Base-by-base conservation (phyloP, 2,329 filamentous ascomycete species). In the Myriosclerotinia duriaeana region DNA sequence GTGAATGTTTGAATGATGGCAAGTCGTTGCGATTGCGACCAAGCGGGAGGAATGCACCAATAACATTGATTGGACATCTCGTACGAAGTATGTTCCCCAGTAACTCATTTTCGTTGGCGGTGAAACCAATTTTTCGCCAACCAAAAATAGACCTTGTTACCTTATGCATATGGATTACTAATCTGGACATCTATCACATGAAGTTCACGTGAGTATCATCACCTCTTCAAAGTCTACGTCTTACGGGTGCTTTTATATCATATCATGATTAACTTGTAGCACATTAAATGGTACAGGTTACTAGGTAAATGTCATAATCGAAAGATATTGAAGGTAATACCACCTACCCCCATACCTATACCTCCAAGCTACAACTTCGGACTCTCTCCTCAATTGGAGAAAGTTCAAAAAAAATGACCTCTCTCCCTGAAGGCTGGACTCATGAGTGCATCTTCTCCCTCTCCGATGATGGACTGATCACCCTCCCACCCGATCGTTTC, bases 81-180 rank as follows among this genome's bases (percentile, higher is more conserved):
- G 63, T n/a, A n/a, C n/a, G n/a, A n/a, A n/a, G n/a, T n/a, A n/a
- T n/a, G n/a, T n/a, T n/a, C n/a, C n/a, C 26, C 59, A 40, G 53
- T 30, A 52, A 38, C 26, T 61, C 22, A 22, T 52, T 62, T 36
- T 56, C 53, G 63, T 65, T 65, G 63, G 63, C 63, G 42, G 63
- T 53, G 63, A 65, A 65, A 65, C 63, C 63, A 65, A 42, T 65
- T 48, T 58, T 42, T n/a, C 30, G 14, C 53, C 17, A 17, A 50
- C n/a, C 42, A 50, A 59, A 52, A 60, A 65, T 44, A 60, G 34
- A 65, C 6, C 5, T 44, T 22, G 1, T 17, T 6, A 9, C 53
- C 53, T 65, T 14, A 65, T 53, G 34, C 34, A 42, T 15, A 1
- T 17, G 30, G n/a, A 11, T 14, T 8, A 17, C 30, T 11, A 1